Evolutionary conservation across 2,329 filamentous ascomycete genomes (phyloP).

Genomic region (Aspergillus ochraceoroseus): DNA sequence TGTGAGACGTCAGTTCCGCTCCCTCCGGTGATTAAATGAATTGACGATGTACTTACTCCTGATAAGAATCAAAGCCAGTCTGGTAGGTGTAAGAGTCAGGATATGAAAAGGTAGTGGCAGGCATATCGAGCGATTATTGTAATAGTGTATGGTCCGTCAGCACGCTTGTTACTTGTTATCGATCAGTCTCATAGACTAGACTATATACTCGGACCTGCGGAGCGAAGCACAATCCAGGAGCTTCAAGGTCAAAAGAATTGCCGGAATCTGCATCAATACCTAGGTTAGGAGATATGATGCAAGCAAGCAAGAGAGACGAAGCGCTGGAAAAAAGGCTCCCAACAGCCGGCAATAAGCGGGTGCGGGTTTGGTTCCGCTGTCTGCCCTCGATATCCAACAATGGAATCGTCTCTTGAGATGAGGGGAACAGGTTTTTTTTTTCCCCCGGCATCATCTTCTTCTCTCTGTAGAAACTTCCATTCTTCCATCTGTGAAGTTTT

Average conservation of each 20-base stretch:
- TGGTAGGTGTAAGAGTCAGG: conserved; percentile 70
- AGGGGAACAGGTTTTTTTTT: too few species aligned
- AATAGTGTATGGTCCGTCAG: neutral
- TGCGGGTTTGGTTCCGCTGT: conserved; percentile 59
- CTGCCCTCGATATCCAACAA: conserved; percentile 3
- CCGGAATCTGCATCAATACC: conserved; percentile 5
- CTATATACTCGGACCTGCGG: conserved; percentile 2
- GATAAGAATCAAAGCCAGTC: conserved; percentile 70
- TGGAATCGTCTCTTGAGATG: conserved; percentile 37
- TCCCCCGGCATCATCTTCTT: too few species aligned
- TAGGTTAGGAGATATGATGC: too few species aligned
- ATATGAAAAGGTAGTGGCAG: conserved; percentile 58
- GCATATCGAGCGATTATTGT: conserved; percentile 48
- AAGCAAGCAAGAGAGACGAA: too few species aligned
- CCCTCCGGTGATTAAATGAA: too few species aligned
- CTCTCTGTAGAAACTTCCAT: neutral
- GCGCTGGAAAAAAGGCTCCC: too few species aligned
- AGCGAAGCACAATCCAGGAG: neutral
- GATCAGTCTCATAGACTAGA: too few species aligned
- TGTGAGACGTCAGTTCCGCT: conserved; percentile 42
- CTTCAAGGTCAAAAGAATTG: conserved; percentile 3
- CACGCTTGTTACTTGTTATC: too few species aligned
- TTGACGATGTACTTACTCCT: conserved; percentile 67
- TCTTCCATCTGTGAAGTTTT: too few species aligned
- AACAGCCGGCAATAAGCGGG: conserved; percentile 13